Evolutionary conservation across 192 early-diverging fungal species (phyloP).

Genomic region (Backusella sp.): DNA sequence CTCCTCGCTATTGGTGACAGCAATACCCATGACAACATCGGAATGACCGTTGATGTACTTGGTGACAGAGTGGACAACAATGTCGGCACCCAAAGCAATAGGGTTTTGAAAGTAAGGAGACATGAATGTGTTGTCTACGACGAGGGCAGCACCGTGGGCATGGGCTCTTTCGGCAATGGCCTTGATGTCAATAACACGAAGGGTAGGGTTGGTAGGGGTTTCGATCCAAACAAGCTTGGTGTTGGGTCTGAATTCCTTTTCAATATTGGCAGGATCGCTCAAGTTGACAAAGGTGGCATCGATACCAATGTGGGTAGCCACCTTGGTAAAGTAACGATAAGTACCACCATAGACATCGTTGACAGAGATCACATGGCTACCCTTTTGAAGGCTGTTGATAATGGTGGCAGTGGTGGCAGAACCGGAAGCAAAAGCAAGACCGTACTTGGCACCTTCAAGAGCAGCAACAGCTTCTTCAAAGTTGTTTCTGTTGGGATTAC

Average conservation of each 20-base stretch:
- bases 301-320: constrained; percentile 63
- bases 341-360: constrained; percentile 93
- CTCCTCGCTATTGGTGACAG: constrained; percentile 74
- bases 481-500: constrained; percentile 74
- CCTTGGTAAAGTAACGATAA: constrained; percentile 86
- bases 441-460: constrained; percentile 88
- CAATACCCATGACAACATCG: constrained; percentile 97
- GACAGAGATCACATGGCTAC: constrained; percentile 79
- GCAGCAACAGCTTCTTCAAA: constrained; percentile 89
- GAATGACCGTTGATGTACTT: constrained; percentile 99
- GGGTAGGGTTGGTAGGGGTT: constrained; percentile 87
- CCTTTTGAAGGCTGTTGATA: constrained; percentile 63
- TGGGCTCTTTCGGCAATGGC: constrained; percentile 66
- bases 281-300: constrained; percentile 82
- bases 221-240: constrained; percentile 86
- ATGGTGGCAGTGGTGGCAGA: constrained; percentile 85
- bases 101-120: constrained; percentile 90
- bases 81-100: constrained; percentile 89
- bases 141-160: constrained; percentile 60
- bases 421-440: constrained; percentile 80
- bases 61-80: constrained; percentile 96
- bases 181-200: constrained; percentile 77
- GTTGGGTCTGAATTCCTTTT: constrained; percentile 62
- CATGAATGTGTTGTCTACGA: constrained; percentile 89
- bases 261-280: constrained; percentile 61